A percentile compares a stretch with the other conserved stretches of the same genome.
These are phyloP conservation scores for Alternaria viburni DNA, from an alignment of 2,329 filamentous ascomycete genomes.

Conservation along the genomic window DNA sequence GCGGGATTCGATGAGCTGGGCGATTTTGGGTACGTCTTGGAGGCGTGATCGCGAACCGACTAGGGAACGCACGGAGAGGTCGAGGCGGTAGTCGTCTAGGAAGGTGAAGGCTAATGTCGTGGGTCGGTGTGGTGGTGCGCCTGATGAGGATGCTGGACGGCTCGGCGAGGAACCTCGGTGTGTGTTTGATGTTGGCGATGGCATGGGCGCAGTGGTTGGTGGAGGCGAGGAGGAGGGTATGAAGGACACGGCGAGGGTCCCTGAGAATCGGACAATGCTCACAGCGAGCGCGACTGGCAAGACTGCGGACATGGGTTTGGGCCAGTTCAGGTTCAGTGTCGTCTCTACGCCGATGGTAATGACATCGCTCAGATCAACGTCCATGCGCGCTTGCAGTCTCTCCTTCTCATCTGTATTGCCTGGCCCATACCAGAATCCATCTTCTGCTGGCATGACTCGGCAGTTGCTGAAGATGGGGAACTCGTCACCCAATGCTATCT, in stretches of 20 bases:
- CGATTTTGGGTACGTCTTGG: conserved; percentile 88
- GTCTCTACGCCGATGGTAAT: conserved; percentile 95
- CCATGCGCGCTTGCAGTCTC: conserved; percentile 90
- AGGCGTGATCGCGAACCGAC: conserved; percentile 79
- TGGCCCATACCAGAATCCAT: conserved; percentile 61
- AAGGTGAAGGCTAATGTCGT: conserved; percentile 97
- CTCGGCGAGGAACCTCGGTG: conserved; percentile 53
- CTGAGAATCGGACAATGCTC: conserved; percentile 91
- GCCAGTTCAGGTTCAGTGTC: conserved; percentile 92
- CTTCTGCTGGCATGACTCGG: conserved; percentile 88
- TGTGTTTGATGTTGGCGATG: conserved; percentile 50
- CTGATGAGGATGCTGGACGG: conserved; percentile 34
- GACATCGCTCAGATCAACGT: conserved; percentile 95
- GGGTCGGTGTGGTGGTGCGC: conserved; percentile 53
- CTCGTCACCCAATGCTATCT: conserved; percentile 92
- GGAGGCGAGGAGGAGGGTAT: conserved; percentile 67
- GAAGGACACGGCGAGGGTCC: conserved; percentile 91
- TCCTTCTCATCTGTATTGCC: conserved; percentile 66
- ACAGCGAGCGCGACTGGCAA: conserved; percentile 91
- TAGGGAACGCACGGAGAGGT: conserved; percentile 80
- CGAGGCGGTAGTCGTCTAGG: conserved; percentile 83
- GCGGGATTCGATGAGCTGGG: conserved; percentile 78
- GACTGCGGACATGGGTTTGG: conserved; percentile 85
- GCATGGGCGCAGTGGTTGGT: conserved; percentile 33
- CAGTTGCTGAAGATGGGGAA: conserved; percentile 99